Evolutionary conservation across 257 asterid species (phyloP), one percentile per base, ranked within the genome.

Genomic region (Nicotiana sylvestris): DNA sequence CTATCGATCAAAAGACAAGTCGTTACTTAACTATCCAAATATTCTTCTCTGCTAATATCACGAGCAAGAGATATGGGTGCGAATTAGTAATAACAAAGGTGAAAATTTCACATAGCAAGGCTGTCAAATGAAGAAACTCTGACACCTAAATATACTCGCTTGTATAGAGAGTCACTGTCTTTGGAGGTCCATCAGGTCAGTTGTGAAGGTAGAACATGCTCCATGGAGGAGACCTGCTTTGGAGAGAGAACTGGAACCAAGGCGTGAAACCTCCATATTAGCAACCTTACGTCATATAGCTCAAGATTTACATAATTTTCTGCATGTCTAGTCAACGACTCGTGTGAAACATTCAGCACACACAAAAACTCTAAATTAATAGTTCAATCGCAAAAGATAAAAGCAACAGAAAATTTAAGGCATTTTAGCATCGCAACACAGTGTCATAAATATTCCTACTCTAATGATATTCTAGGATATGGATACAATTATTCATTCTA

Each of bases 201-300:
- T 98, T 93, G 93, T 88, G 84, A 81, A 15, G 99, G 99, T 81
- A 96, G 90, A 84, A 96, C 92, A 85, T 88, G 96, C 87, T 96
- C 99, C 90, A 88, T 86, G 46, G 21, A 86, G 0, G 99, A 93
- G 83, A 93, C 98, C 90, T 89, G 91, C 87, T 90, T 87, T 16
- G 98, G 95, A 76, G 95, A 89, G 83, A 92, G 93, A 79, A 93
- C 98, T 96, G 85, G 82, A 85, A 86, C 88, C 56, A 61, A 86
- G 64, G 35, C 29, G 39, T 66, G 83, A 70, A 35, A 87, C 81
- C 53, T 62, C 83, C 58, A 72, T 37, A 25, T 72, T 43, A 72
- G 79, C 30, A 21, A 72, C 46, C 60, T 72, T 60, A 35, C 39
- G 74, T 35, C 27, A 80, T 2, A 9, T 43, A 43, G 6, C 78